Base-by-base conservation (phyloP, 2,329 filamentous ascomycete genomes). In the Fusarium sp. region DNA sequence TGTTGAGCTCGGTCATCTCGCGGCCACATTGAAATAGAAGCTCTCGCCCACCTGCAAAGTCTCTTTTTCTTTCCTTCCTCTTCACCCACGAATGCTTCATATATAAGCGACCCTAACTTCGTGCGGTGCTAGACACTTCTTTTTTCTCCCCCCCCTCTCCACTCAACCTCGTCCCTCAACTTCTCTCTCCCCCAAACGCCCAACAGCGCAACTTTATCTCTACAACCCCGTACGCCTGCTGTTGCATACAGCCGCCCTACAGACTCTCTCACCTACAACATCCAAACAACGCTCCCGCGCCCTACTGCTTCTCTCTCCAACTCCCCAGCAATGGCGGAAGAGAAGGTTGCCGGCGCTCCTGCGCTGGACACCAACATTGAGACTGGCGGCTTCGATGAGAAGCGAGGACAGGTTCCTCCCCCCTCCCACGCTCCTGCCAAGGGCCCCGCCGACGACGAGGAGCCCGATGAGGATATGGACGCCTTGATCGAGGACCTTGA, bases 401-500 rank as follows among this genome's bases (percentile, higher is more conserved):
- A 92, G 86, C 83, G 83, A 67, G 84, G 81, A 74, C 78, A 80
- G 66, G 76, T 70, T 67, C 75, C 78, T 71, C 72, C 83, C 50
- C 72, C 83, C 24, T 58, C 76, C 67, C 79, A 82, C 70, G 78
- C 80, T 45, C 73, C 82, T 47, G 72, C 81, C 68, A 82, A 82
- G 79, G 78, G 80, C 69, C 86, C 85, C 79, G 81, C 89, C 50
- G 89, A 89, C 34, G 91, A 92, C 7, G 92, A 94, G 58, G 92
- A 95, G 24, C 93, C 85, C 34, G 93, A 94, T 78, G 93, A 94
- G 85, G 93, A 96, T 82, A 94, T 97, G 76, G 93, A 97, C 80
- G 91, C 92, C 79, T 88, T 97, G 79, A 97, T 97, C 76, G 93
- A 95, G 82, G 94, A 96, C 79, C 92, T 97, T 76, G 93, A 96